These are phyloP conservation scores for Ambispora gerdemannii DNA, from an alignment of 192 early-diverging fungal species.

Conservation along the genomic window DNA sequence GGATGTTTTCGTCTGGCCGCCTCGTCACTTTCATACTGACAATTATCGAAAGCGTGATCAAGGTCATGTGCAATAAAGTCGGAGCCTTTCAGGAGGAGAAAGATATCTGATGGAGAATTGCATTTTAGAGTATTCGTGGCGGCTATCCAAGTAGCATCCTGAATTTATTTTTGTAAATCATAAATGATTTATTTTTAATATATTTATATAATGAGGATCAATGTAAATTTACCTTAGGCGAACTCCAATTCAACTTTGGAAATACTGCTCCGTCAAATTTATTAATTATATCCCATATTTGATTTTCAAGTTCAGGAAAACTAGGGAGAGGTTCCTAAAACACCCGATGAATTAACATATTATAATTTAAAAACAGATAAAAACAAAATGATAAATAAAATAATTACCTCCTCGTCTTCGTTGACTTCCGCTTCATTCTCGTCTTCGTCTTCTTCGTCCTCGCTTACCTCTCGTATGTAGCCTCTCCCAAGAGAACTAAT, in stretches of 20 bases:
- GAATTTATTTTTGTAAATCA: no score
- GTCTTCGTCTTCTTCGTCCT: slow-evolving; percentile 36
- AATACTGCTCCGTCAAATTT: slow-evolving; percentile 79
- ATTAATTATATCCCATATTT: slow-evolving; percentile 64
- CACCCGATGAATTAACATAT: slow-evolving; percentile 29
- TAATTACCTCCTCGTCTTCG: slow-evolving; percentile 37
- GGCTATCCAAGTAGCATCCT: slow-evolving; percentile 90
- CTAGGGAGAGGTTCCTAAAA: slow-evolving; percentile 37
- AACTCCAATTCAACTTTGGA: slow-evolving; percentile 95
- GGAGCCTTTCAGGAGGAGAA: slow-evolving; percentile 85
- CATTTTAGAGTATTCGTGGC: slow-evolving; percentile 77
- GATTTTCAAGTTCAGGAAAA: slow-evolving; percentile 62
- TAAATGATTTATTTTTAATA: not conserved
- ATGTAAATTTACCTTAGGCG: slow-evolving; percentile 65
- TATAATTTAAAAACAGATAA: not conserved
- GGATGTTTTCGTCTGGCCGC: slow-evolving; percentile 32
- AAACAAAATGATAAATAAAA: not conserved
- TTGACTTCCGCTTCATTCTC: slow-evolving; percentile 42
- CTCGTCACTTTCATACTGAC: slow-evolving; percentile 40
- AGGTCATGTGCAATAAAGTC: slow-evolving; percentile 91
- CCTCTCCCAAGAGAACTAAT: slow-evolving; percentile 32
- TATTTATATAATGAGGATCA: not conserved
- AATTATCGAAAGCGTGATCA: slow-evolving; percentile 68
- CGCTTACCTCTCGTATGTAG: slow-evolving; percentile 13
- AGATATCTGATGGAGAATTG: slow-evolving; percentile 72